Base-by-base conservation (phyloP, 768 basidiomycete species). In the Boletus pseudopeckii region DNA sequence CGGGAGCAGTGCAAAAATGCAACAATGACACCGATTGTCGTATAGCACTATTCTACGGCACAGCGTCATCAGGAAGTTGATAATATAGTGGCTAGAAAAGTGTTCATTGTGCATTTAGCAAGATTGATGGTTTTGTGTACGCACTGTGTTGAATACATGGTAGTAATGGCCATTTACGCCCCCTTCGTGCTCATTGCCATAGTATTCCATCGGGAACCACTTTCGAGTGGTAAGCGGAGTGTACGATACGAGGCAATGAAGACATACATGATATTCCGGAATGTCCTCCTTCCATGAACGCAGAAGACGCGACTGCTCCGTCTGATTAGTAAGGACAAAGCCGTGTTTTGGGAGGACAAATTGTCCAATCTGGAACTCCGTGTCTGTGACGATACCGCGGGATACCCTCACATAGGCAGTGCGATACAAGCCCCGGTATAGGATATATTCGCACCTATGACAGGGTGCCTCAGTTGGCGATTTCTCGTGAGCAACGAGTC, bases 281-380 rank as follows among this genome's bases (percentile, higher is more conserved):
- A 93, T 71, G 22, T 80, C 78, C 57, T 87, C 84, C 61, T 90
- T 90, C 54, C 71, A 77, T 1, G 81, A 73, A 42, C 89, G 81
- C 48, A 84, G 68, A 68, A 92, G 90, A 45, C 86, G 78, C 3
- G 86, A 84, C 17, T 77, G 74, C 45, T 77, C 68, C 0, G 82
- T 77, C 18, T 88, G 83, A 59, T 91, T 81, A 22, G 74, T 73
- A 4, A 84, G 78, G 17, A 66, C 65, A 54, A 68, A 62, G 0
- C 81, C 85, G 50, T 83, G 76, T 43, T 73, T 77, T 0, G 91
- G 90, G 4, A 94, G 66, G 45, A 88, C 78, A 64, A 93, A 95
- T 68, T 90, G 90, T 11, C 85, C 92, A 36, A 95, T 82, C 70
- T 93, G 93, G 48, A 93, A 77, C 64, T 95, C 92, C 1, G 93